Conservation (phyloP, 2,329 filamentous ascomycete genomes). For the Aspergillus brasiliensis region DNA sequence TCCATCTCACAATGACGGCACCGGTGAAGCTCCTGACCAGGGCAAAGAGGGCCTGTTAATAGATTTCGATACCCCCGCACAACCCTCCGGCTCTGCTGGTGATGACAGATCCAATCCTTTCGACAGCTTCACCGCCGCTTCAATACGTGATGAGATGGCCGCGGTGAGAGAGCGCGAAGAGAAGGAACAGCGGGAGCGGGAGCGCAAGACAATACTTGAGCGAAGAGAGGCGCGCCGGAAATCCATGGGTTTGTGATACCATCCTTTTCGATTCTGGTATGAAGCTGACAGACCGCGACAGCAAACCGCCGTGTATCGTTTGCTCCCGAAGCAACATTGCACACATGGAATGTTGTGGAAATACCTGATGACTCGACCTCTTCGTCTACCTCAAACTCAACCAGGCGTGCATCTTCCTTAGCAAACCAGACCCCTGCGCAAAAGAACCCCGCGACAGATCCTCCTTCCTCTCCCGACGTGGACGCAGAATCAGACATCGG, state of each 20-base stretch:
- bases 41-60: constrained; percentile 41
- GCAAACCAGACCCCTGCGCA: constrained; percentile 38
- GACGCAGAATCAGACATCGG: constrained; percentile 59
- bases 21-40: constrained; percentile 21
- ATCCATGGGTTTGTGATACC: constrained; percentile 64
- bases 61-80: constrained; percentile 46
- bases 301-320: constrained; percentile 93
- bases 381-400: constrained; percentile 71
- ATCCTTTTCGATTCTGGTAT: not conserved
- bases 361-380: constrained; percentile 84
- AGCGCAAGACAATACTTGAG: constrained; percentile 64
- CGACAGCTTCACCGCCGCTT: constrained; percentile 44
- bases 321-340: constrained; percentile 92
- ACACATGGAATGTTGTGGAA: constrained; percentile 95
- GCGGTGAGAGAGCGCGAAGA: constrained; percentile 71
- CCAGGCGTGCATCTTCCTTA: constrained; percentile 69
- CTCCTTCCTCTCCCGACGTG: constrained; percentile 64
- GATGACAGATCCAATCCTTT: constrained; percentile 54
- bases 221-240: constrained; percentile 87
- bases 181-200: constrained; percentile 59
- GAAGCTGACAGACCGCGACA: constrained; percentile 31
- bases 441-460: constrained; percentile 55
- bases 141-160: constrained; percentile 56
- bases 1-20: constrained; percentile 23
- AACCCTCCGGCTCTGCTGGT: constrained; percentile 33